phyloP scores from a whole-genome alignment of 2,329 filamentous ascomycete species.

The Aspergillus novofumigatus region DNA sequence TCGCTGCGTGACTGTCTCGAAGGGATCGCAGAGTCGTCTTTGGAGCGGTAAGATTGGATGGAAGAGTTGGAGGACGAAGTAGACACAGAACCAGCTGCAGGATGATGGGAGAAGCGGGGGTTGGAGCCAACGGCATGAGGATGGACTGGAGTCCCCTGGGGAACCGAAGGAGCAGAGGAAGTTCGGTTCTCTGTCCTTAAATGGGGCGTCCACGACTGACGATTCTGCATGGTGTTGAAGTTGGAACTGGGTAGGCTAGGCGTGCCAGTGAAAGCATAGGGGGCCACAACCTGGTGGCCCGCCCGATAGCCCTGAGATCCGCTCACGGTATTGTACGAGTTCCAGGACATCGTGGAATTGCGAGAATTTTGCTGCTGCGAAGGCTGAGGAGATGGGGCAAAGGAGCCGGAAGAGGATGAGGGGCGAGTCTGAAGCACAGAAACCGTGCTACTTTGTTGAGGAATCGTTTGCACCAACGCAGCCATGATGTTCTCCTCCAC shows the following conservation, averaged over 20 bases:
- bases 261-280: slow-evolving; percentile 72
- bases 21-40: slow-evolving; percentile 47
- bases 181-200: slow-evolving; percentile 55
- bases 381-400: slow-evolving; percentile 36
- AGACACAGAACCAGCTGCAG: slow-evolving; percentile 51
- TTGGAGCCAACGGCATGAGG: slow-evolving; percentile 25
- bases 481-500: slow-evolving; percentile 60
- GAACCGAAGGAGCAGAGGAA: slow-evolving; percentile 48
- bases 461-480: slow-evolving; percentile 76
- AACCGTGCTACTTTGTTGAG: slow-evolving; percentile 68
- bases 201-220: slow-evolving; percentile 51
- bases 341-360: slow-evolving; percentile 38
- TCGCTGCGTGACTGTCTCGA: slow-evolving; percentile 37
- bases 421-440: slow-evolving; percentile 73
- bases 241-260: slow-evolving; percentile 56
- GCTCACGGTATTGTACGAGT: slow-evolving; percentile 38
- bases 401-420: slow-evolving; percentile 59
- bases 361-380: slow-evolving; percentile 37
- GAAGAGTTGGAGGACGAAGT: slow-evolving; percentile 51
- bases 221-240: slow-evolving; percentile 46
- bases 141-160: slow-evolving; percentile 34
- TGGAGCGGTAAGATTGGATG: slow-evolving; percentile 39
- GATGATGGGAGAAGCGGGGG: slow-evolving; percentile 41
- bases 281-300: slow-evolving; percentile 62
- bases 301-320: slow-evolving; percentile 44